A percentile compares a stretch with the other conserved stretches of the same genome.
Conservation (phyloP, 2,329 filamentous ascomycete species). For the Arthrobotrys megalospora region DNA sequence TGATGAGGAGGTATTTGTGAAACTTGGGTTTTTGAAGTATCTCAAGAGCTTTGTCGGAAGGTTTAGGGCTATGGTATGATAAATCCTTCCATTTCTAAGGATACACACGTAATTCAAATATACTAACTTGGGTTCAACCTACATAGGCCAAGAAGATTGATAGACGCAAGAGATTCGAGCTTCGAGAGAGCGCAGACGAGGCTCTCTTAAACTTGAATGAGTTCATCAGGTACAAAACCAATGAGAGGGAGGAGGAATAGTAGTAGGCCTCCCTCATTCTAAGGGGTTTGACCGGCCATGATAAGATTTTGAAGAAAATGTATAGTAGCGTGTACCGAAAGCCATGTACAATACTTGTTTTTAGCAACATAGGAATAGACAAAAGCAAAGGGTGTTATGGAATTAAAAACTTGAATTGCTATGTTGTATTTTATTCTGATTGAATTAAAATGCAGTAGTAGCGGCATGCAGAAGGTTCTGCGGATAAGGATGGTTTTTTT, state of each 20-base stretch:
- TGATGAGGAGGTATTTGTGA: slow-evolving; percentile 77
- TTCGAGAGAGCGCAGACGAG: slow-evolving; percentile 75
- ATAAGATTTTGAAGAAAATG: not conserved
- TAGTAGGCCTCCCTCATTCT: too few relatives aligned
- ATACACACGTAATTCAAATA: not conserved
- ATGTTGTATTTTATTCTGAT: slow-evolving; percentile 3
- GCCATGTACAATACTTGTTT: slow-evolving; percentile 12
- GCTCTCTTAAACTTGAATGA: slow-evolving; percentile 74
- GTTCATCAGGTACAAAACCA: slow-evolving; percentile 78
- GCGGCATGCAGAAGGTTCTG: slow-evolving; percentile 7
- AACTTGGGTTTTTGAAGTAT: slow-evolving; percentile 74
- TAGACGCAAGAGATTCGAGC: slow-evolving; percentile 73
- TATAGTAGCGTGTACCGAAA: not conserved
- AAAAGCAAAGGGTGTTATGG: slow-evolving; percentile 34
- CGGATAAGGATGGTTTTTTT: slow-evolving; percentile 19
- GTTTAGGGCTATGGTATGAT: slow-evolving; percentile 71
- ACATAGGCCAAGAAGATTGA: slow-evolving; percentile 73
- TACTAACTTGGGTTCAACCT: slow-evolving; percentile 13
- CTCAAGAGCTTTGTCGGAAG: slow-evolving; percentile 73
- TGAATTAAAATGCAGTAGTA: slow-evolving; percentile 5
- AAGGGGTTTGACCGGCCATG: not conserved
- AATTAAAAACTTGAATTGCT: slow-evolving; percentile 1
- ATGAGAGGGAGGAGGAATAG: slow-evolving; percentile 67
- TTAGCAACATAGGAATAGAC: slow-evolving; percentile 36
- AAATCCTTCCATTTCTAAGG: slow-evolving; percentile 13